Base-by-base conservation (phyloP, 169 alveolate genomes). In the Plasmodium billcollinsi region DNA sequence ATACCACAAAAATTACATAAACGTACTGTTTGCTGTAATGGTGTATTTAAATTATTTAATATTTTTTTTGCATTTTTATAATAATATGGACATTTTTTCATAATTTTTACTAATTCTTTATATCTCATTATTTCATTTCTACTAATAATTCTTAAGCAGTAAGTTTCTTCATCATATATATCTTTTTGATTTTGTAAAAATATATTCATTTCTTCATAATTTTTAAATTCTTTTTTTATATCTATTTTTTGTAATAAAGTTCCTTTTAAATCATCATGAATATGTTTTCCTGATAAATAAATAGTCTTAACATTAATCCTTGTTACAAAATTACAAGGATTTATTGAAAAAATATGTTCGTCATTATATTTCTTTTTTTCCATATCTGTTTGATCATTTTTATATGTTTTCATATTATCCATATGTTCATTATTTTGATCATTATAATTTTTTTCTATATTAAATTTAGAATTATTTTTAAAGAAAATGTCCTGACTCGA, bases 251-350 rank as follows among this genome's bases (percentile, higher is more conserved):
- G n/a, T 65, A 65, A 39, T 18, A 33, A 2, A 20, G 20, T 24
- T n/a, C 54, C 29, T 39, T 24, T 72, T 33, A 86, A 43, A 26
- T 18, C 58, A 11, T 72, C 69, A 18, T 9, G 21, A 14, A 86
- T 29, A 20, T 72, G 15, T 21, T 39, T 70, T 1, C 74, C n/a
- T 4, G 88, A 52, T 71, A 86, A 26, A 49, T 86, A 71, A n/a
- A 86, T 69, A 3, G 86, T 72, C 33, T 86, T 86, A n/a, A 86
- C 72, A 54, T 86, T 86, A 18, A 86, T 66, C n/a, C 88, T 49
- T 0, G 92, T 86, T 7, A 86, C 92, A 54, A 86, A 65, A 24
- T 86, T 86, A 50, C 92, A 86, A 8, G 92, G 92, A 62, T 86
- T 86, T 47, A 86, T 58, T 33, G 62, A 56, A 56, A 86, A 73